Percentiles rank a stretch among this genome's conserved stretches.
Evolutionary conservation across 2,329 filamentous ascomycete species (phyloP).

Genomic region (Epichloe baconii): DNA sequence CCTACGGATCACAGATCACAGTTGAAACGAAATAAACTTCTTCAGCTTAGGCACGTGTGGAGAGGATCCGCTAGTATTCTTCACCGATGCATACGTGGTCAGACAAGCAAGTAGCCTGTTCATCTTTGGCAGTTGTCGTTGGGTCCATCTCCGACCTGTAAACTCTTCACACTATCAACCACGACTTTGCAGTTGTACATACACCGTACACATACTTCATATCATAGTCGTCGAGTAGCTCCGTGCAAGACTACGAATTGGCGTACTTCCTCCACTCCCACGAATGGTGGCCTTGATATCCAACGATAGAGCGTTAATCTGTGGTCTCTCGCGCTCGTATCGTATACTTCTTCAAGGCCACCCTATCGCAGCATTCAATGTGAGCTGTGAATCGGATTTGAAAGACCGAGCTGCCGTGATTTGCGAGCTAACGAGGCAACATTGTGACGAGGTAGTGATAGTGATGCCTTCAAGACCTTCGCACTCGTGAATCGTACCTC

Average conservation of each 20-base stretch:
- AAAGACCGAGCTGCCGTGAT: not conserved
- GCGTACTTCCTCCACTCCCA: too few species aligned
- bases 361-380: not conserved
- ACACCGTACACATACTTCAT: not conserved
- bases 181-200: not conserved
- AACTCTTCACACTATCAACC: not conserved
- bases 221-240: not conserved
- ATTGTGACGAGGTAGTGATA: not conserved
- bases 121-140: not conserved
- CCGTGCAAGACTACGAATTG: not conserved
- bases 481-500: not conserved
- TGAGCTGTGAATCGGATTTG: not conserved
- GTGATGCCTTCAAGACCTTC: not conserved
- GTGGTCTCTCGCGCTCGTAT: not conserved
- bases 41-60: too few species aligned
- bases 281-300: not conserved
- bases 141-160: not conserved
- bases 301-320: not conserved
- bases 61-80: not conserved
- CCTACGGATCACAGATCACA: too few species aligned
- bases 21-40: too few species aligned
- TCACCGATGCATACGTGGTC: not conserved
- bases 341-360: not conserved
- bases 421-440: not conserved
- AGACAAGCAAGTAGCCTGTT: not conserved